Conservation (phyloP, 352 stramenopile genomes). For the Pythium myriotylum region DNA sequence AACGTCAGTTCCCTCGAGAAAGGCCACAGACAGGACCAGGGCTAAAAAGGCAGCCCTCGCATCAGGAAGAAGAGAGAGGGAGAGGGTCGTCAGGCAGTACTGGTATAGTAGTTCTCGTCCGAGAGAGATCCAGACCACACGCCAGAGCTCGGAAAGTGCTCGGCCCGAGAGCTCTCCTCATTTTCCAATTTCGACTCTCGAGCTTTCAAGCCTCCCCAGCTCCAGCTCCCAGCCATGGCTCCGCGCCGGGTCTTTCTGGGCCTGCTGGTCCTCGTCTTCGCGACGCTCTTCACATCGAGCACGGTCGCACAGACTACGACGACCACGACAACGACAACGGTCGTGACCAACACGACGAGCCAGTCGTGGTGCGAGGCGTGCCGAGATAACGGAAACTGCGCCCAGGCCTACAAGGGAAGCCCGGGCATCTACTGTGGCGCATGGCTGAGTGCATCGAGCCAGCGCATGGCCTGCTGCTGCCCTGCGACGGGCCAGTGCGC, state of each 20-base stretch:
- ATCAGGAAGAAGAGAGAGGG: no score
- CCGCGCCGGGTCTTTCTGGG: conserved; percentile 1
- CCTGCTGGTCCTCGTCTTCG: conserved; percentile 4
- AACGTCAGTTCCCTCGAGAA: not conserved
- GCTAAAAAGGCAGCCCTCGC: no score
- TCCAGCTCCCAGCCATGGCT: not conserved
- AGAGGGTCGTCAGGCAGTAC: no score
- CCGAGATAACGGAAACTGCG: conserved; percentile 26
- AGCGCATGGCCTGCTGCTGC: conserved; percentile 33
- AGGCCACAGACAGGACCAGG: no score
- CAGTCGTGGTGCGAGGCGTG: conserved; percentile 26
- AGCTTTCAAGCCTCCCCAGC: not conserved
- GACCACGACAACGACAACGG: not conserved
- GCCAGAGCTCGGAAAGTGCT: no score
- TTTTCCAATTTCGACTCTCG: conserved; percentile 1
- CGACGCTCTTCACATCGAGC: not conserved
- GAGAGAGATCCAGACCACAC: no score
- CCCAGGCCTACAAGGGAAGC: conserved; percentile 20
- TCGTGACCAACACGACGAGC: not conserved
- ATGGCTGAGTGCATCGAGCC: conserved; percentile 23
- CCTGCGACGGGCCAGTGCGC: conserved; percentile 15
- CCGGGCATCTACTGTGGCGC: conserved; percentile 29
- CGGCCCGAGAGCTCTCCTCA: not conserved
- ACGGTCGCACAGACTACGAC: not conserved
- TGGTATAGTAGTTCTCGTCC: no score